Evolutionary conservation across 805 yeast species (phyloP).

Genomic region (Aciculoconidium aculeatum): DNA sequence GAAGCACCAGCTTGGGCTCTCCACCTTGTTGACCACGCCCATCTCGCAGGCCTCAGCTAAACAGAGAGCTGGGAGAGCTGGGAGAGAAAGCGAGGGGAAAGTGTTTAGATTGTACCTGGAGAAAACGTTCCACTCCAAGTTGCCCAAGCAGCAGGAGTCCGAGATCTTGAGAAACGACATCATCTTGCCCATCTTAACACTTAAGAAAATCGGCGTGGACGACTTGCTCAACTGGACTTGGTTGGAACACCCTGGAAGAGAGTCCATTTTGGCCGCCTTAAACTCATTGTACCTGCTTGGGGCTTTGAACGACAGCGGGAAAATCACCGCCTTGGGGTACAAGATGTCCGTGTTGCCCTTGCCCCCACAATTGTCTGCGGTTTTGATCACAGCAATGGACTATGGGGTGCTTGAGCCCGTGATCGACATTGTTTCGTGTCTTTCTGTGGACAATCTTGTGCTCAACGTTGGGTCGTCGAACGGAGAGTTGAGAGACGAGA

Average conservation of each 20-base stretch:
- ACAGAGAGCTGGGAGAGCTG: slow-evolving; percentile 98
- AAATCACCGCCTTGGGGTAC: slow-evolving; percentile 72
- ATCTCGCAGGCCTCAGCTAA: slow-evolving; percentile 91
- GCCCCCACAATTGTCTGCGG: slow-evolving; percentile 88
- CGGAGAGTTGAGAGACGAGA: slow-evolving; percentile 76
- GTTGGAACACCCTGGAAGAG: slow-evolving; percentile 86
- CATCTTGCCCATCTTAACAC: slow-evolving; percentile 74
- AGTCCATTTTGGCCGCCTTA: slow-evolving; percentile 69
- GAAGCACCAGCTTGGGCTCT: slow-evolving; percentile 87
- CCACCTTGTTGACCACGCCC: slow-evolving; percentile 88
- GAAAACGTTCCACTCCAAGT: slow-evolving; percentile 46
- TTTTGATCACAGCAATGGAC: slow-evolving; percentile 64
- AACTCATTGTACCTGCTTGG: slow-evolving; percentile 70
- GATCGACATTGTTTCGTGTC: slow-evolving; percentile 84
- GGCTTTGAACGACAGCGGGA: slow-evolving; percentile 73
- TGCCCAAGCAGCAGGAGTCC: slow-evolving; percentile 83
- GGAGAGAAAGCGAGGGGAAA: slow-evolving; percentile 89
- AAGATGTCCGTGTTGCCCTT: slow-evolving; percentile 87
- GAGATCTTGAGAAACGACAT: slow-evolving; percentile 87
- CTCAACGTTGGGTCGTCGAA: slow-evolving; percentile 56
- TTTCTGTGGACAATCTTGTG: slow-evolving; percentile 85
- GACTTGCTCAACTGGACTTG: slow-evolving; percentile 86
- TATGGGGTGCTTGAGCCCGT: slow-evolving; percentile 57
- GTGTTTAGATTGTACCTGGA: slow-evolving; percentile 82
- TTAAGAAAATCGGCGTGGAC: slow-evolving; percentile 77